phyloP scores from a whole-genome alignment of 345 rosid species.

The Linum tenue region DNA sequence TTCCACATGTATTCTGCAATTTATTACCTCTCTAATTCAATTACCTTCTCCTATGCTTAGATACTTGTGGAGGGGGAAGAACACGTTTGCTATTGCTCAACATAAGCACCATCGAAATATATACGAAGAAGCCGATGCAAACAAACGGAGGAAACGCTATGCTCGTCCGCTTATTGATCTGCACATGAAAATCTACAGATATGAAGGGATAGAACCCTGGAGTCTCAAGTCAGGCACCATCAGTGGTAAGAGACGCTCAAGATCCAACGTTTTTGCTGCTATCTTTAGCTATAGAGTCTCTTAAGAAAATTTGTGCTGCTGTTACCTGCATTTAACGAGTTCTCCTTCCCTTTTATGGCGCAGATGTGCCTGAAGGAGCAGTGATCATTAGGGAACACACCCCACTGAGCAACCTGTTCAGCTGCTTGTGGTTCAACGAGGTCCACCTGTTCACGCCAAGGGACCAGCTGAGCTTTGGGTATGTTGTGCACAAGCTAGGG shows the following conservation, averaged over 20 bases:
- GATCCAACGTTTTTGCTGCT: not conserved
- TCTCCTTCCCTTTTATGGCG: constrained; percentile 4
- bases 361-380: constrained; percentile 99
- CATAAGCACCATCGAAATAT: constrained; percentile 80
- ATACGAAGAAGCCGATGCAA: constrained; percentile 96
- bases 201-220: constrained; percentile 94
- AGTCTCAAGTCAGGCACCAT: constrained; percentile 53
- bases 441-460: constrained; percentile 92
- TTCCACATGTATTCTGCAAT: not conserved
- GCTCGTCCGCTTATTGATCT: constrained; percentile 93
- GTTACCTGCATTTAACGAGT: not conserved
- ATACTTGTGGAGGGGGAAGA: constrained; percentile 85
- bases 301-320: not conserved
- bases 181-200: constrained; percentile 87
- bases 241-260: constrained; percentile 46
- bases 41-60: constrained; percentile 24
- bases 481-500: constrained; percentile 62
- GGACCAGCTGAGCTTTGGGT: constrained; percentile 96
- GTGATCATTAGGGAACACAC: constrained; percentile 82
- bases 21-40: not conserved
- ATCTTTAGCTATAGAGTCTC: not conserved
- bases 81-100: constrained; percentile 87
- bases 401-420: constrained; percentile 61
- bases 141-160: constrained; percentile 84
- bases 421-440: constrained; percentile 98